Evolutionary conservation across 345 rosid genomes (phyloP).

Genomic region (Arabidopsis suecica): DNA sequence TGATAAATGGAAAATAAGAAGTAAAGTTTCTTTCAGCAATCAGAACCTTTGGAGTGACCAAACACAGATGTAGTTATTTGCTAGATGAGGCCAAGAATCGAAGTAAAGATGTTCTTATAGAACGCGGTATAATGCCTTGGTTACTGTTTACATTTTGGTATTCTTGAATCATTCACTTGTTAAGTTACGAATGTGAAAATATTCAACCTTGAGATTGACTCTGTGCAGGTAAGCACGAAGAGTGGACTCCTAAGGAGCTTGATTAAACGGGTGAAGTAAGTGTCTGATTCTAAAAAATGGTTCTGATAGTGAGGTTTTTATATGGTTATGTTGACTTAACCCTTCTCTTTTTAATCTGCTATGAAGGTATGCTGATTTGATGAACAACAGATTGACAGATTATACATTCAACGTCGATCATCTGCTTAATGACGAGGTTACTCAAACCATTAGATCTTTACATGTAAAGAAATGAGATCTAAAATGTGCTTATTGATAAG

Average conservation of each 20-base stretch:
- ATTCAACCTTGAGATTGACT: background rate
- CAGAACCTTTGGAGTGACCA: no score
- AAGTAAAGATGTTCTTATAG: slow-evolving; percentile 65
- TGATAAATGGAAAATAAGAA: no score
- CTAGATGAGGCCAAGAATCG: slow-evolving; percentile 37
- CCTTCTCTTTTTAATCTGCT: background rate
- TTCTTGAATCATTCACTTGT: slow-evolving; percentile 26
- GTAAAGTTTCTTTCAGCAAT: no score
- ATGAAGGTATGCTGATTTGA: slow-evolving; percentile 74
- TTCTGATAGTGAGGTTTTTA: background rate
- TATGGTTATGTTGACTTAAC: background rate
- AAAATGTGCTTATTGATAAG: background rate
- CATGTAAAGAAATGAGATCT: background rate
- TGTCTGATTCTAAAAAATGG: background rate
- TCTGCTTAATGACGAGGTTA: slow-evolving; percentile 83
- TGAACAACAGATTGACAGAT: slow-evolving; percentile 73
- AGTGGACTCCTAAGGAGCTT: slow-evolving; percentile 73
- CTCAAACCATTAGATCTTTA: slow-evolving; percentile 19
- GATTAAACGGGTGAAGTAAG: slow-evolving; percentile 87
- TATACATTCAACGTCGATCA: slow-evolving; percentile 67
- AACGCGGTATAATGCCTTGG: slow-evolving; percentile 59
- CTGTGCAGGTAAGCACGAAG: slow-evolving; percentile 65
- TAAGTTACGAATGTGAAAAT: background rate
- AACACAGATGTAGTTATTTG: no score
- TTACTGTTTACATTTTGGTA: slow-evolving; percentile 13